Percentiles rank a stretch among this genome's conserved stretches.
Evolutionary conservation across 768 basidiomycete species (phyloP).

Genomic region (Boletus barrowsii): DNA sequence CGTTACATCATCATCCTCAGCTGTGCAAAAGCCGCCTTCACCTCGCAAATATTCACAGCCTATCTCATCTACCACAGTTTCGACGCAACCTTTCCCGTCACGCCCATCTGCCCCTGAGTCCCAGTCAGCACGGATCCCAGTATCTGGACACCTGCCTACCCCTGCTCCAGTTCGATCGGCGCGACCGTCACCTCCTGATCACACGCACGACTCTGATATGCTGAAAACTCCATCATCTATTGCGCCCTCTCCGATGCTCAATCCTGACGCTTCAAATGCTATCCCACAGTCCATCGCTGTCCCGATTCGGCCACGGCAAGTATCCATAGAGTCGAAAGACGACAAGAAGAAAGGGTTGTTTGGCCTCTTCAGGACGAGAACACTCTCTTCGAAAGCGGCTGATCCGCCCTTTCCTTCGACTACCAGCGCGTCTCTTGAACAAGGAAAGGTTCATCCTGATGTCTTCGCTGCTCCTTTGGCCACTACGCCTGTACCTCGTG

Average conservation of each 20-base stretch:
- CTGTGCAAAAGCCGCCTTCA: slow-evolving; percentile 23
- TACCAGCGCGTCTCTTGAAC: slow-evolving; percentile 19
- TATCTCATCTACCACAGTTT: slow-evolving; percentile 20
- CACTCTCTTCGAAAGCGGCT: slow-evolving; percentile 28
- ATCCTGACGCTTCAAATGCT: slow-evolving; percentile 26
- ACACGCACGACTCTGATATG: slow-evolving; percentile 46
- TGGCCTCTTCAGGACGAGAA: slow-evolving; percentile 31
- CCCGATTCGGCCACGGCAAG: slow-evolving; percentile 23
- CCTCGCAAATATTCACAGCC: slow-evolving; percentile 31
- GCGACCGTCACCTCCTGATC: slow-evolving; percentile 26
- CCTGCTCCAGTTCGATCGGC: slow-evolving; percentile 29
- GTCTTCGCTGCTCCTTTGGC: background rate
- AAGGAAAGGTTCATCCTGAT: slow-evolving; percentile 15
- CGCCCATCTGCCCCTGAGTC: slow-evolving; percentile 18
- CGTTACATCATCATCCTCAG: slow-evolving; percentile 14
- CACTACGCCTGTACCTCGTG: slow-evolving; percentile 11
- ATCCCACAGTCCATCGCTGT: slow-evolving; percentile 6
- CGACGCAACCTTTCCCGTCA: slow-evolving; percentile 31
- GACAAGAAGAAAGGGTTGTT: slow-evolving; percentile 34
- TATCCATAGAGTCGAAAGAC: slow-evolving; percentile 32
- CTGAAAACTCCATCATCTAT: slow-evolving; percentile 67
- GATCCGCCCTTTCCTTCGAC: slow-evolving; percentile 25
- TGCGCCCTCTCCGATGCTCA: slow-evolving; percentile 45
- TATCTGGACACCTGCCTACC: slow-evolving; percentile 30
- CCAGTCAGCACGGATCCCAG: slow-evolving; percentile 24